Evolutionary conservation across 768 basidiomycete species (phyloP).

Genomic region (Rhizopogon vesiculosus): DNA sequence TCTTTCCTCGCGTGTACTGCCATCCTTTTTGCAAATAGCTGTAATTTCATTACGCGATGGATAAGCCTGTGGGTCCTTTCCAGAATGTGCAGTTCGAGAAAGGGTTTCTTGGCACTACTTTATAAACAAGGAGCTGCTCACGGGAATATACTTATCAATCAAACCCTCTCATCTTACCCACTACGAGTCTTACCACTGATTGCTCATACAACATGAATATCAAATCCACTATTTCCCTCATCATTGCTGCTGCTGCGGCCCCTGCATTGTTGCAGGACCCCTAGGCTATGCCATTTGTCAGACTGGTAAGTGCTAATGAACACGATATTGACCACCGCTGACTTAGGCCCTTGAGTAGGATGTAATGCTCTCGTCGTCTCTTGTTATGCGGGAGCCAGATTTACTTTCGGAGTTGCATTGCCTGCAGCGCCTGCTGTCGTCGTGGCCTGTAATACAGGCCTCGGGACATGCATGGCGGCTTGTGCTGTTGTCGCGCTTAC

Average conservation of each 20-base stretch:
- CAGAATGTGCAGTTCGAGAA: too few species aligned
- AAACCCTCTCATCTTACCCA: too few species aligned
- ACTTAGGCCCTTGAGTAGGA: slow-evolving; percentile 5
- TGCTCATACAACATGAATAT: slow-evolving; percentile 16
- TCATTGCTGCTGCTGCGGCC: slow-evolving; percentile 8
- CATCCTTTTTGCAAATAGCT: too few species aligned
- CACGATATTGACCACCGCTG: background rate
- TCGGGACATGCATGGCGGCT: slow-evolving; percentile 21
- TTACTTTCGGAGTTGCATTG: slow-evolving; percentile 18
- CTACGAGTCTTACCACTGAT: background rate
- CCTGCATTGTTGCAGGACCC: slow-evolving; percentile 13
- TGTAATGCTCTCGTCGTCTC: slow-evolving; percentile 17
- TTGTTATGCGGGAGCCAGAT: slow-evolving; percentile 21
- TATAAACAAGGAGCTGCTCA: too few species aligned
- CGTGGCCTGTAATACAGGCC: slow-evolving; percentile 14
- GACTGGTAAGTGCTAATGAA: slow-evolving; percentile 11
- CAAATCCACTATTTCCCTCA: slow-evolving; percentile 13
- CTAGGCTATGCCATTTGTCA: slow-evolving; percentile 20
- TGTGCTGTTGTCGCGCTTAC: slow-evolving; percentile 17
- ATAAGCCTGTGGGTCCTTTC: too few species aligned
- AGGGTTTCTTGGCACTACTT: too few species aligned
- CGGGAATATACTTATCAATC: too few species aligned
- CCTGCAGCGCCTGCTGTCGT: slow-evolving; percentile 15
- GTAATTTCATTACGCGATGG: too few species aligned
- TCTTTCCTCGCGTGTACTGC: too few species aligned